A percentile compares a stretch with the other conserved stretches of the same genome.
Conservation (phyloP, 179 eudicot genomes). For the Beta macrorhiza region DNA sequence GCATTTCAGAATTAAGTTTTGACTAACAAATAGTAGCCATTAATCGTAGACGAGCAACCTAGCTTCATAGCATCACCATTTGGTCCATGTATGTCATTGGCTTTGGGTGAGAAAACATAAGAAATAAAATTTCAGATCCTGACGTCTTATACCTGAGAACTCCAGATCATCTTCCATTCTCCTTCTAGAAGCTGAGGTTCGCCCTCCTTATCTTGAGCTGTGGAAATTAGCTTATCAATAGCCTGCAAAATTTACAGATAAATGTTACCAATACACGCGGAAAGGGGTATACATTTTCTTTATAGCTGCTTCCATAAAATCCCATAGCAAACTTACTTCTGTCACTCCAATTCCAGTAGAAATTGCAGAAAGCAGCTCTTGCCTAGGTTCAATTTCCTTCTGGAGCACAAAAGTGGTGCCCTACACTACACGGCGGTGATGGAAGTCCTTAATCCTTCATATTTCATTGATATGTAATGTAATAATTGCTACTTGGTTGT, state of each 20-base stretch:
- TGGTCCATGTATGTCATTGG: neutral
- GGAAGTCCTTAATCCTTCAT: conserved; percentile 47
- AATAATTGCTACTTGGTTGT: neutral
- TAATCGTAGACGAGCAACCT: neutral
- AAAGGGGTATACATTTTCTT: neutral
- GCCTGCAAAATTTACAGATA: conserved; percentile 47
- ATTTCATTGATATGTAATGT: neutral
- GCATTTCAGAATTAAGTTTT: neutral
- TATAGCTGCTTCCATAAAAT: neutral
- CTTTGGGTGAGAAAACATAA: neutral
- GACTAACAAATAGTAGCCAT: neutral
- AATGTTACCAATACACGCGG: neutral
- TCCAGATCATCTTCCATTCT: conserved; percentile 97
- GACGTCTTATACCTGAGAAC: conserved; percentile 67
- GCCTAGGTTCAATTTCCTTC: conserved; percentile 78
- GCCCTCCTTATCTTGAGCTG: conserved; percentile 40
- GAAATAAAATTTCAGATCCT: neutral
- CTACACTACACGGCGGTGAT: conserved; percentile 77
- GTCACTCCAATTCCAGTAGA: conserved; percentile 55
- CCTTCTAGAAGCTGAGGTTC: conserved; percentile 74
- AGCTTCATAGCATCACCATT: neutral
- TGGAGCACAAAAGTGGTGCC: conserved; percentile 99
- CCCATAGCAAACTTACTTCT: conserved; percentile 44
- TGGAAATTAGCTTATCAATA: conserved; percentile 60
- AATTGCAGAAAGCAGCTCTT: conserved; percentile 72